Evolutionary conservation across 768 basidiomycete species (phyloP), one percentile per base, ranked within the genome.

Genomic region (Phylloporus arenicola): DNA sequence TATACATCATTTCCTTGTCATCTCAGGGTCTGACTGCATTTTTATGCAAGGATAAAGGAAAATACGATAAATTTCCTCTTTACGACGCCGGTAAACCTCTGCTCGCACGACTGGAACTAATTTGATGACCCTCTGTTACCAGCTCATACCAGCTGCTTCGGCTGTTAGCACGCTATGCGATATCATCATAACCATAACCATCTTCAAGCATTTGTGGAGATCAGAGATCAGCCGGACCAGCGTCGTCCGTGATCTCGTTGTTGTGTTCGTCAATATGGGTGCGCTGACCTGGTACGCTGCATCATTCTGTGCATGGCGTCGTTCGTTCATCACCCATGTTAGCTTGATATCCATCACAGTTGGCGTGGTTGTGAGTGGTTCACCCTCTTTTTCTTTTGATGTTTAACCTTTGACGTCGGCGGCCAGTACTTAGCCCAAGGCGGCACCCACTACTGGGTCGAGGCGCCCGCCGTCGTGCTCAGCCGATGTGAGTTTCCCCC

Each of bases 201-300:
- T 58, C 9, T 54, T 57, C 44, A 57, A 37, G 35, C 16, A 31
- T 16, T 7, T 58, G 12, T 57, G 55, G 57, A 39, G 31, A 9
- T 58, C 52, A 0, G 51, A 58, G 20, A 41, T 57, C 14, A 47
- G 55, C 13, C 46, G 44, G 11, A 40, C 43, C 24, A 42, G 37
- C 8, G 6, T 48, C 24, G 3, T 57, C 12, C 55, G 52, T 9
- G 51, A 48, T 11, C 22, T 58, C 1, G 55, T 51, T 0, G n/a
- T 58, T 4, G 44, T 58, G 3, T 58, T 57, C 9, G 20, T 58
- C 31, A 50, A 57, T 17, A 57, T 57, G 57, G 55, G 55, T 11
- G 49, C 47, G 3, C 6, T 57, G 30, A 58, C 57, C 14, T 58
- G 57, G 57, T 51, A 40, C 6, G 48, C 35, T 1, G 27, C 38